Conservation (phyloP, 306 rosid genomes). For the Cucumis sativus region DNA sequence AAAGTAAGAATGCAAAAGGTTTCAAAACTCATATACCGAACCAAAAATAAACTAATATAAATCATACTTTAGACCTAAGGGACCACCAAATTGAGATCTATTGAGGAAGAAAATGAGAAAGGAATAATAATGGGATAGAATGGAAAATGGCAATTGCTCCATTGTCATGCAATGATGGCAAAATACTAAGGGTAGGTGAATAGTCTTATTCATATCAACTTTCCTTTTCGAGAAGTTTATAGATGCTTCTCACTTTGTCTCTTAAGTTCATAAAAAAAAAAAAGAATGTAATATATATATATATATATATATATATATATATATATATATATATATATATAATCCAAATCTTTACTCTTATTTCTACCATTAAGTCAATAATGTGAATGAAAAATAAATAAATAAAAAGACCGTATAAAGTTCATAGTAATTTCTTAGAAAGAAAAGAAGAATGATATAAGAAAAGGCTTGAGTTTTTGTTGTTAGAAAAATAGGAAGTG, state of each 20-base stretch:
- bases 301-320: too few relatives aligned
- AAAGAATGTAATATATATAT: too few relatives aligned
- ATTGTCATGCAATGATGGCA: neutral
- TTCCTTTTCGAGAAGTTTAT: neutral
- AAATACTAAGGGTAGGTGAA: neutral
- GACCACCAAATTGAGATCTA: too few relatives aligned
- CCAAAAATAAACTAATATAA: too few relatives aligned
- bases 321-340: too few relatives aligned
- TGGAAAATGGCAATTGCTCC: neutral
- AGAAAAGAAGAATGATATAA: neutral
- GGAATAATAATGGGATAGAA: neutral
- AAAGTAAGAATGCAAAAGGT: too few relatives aligned
- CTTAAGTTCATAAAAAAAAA: neutral
- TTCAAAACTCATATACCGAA: too few relatives aligned
- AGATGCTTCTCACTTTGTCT: neutral
- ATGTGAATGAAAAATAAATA: too few relatives aligned
- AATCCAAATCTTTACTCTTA: too few relatives aligned
- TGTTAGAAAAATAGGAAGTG: neutral
- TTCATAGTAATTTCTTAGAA: neutral
- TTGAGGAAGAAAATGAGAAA: neutral
- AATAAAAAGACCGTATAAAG: neutral
- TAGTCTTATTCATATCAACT: neutral
- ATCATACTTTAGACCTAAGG: too few relatives aligned
- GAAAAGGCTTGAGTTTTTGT: too few relatives aligned
- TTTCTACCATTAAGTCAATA: too few relatives aligned